A percentile compares a stretch with the other conserved stretches of the same genome.
phyloP scores from a whole-genome alignment of 129 eudicot species.

The Chrysanthemum makinoi region DNA sequence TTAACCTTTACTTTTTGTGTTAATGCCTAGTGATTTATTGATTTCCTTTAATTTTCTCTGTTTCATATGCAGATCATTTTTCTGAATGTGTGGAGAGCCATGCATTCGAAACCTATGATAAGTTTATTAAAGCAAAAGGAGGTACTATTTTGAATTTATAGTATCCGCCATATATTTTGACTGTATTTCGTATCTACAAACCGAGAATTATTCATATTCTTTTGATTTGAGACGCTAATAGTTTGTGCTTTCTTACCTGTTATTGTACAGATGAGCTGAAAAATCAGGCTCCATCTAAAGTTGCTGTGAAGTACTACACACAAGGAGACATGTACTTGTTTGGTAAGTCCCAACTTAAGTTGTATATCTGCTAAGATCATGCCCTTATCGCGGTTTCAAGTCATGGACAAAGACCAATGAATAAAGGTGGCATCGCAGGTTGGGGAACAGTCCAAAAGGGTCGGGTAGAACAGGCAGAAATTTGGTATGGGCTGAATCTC shows the following conservation, averaged over 20 bases:
- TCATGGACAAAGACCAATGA: too few relatives aligned
- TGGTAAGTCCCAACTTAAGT: constrained; percentile 53
- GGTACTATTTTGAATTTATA: constrained; percentile 36
- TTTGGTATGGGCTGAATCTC: too few relatives aligned
- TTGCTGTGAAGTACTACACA: constrained; percentile 90
- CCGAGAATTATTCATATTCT: too few relatives aligned
- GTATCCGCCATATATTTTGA: too few relatives aligned
- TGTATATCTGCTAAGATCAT: background rate
- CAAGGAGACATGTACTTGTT: constrained; percentile 60
- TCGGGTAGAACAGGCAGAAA: too few relatives aligned
- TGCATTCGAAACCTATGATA: constrained; percentile 93
- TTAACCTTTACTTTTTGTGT: too few relatives aligned
- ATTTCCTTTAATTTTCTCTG: constrained; percentile 19
- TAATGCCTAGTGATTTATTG: background rate
- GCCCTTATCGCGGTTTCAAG: too few relatives aligned
- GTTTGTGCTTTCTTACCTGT: constrained; percentile 1
- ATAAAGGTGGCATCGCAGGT: too few relatives aligned
- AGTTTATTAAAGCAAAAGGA: constrained; percentile 80
- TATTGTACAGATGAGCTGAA: constrained; percentile 62
- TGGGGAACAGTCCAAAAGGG: too few relatives aligned
- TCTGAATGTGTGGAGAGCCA: constrained; percentile 97
- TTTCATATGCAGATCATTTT: constrained; percentile 70
- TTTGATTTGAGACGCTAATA: too few relatives aligned
- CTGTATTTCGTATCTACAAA: too few relatives aligned
- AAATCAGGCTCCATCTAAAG: constrained; percentile 66